phyloP scores from a whole-genome alignment of 768 basidiomycete genomes.

The Boletus speciosus region DNA sequence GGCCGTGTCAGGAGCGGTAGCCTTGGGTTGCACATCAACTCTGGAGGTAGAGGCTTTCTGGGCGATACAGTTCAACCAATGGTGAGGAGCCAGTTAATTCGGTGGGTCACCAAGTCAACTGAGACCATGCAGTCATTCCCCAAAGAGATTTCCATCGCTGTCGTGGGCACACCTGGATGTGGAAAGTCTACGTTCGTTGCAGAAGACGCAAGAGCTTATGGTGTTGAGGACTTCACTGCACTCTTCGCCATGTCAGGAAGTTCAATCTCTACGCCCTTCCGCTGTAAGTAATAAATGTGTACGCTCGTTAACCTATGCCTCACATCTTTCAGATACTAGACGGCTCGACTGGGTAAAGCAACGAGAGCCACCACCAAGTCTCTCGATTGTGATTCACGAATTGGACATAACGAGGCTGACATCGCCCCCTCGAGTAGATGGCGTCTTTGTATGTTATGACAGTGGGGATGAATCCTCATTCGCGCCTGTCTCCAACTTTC shows the following conservation, averaged over 20 bases:
- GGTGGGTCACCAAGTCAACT: slow-evolving; percentile 1
- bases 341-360: slow-evolving; percentile 32
- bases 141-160: slow-evolving; percentile 57
- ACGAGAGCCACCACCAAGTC: slow-evolving; percentile 40
- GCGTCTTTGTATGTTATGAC: slow-evolving; percentile 85
- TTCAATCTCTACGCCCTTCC: slow-evolving; percentile 35
- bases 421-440: slow-evolving; percentile 61
- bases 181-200: slow-evolving; percentile 84
- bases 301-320: slow-evolving; percentile 9
- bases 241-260: slow-evolving; percentile 33
- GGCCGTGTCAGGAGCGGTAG: slow-evolving; percentile 62
- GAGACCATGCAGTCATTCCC: slow-evolving; percentile 21
- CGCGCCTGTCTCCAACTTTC: slow-evolving; percentile 57
- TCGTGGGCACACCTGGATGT: slow-evolving; percentile 74
- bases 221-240: slow-evolving; percentile 42
- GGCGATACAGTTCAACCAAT: slow-evolving; percentile 19
- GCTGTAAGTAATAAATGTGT: slow-evolving; percentile 33
- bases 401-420: slow-evolving; percentile 55
- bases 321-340: slow-evolving; percentile 34
- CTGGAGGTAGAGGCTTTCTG: slow-evolving; percentile 14
- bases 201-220: slow-evolving; percentile 67
- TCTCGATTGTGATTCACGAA: slow-evolving; percentile 52
- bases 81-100: slow-evolving; percentile 20
- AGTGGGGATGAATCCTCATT: slow-evolving; percentile 61
- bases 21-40: slow-evolving; percentile 42